phyloP scores from a whole-genome alignment of 176 grass and related monocot species.

The Tuctoria greenei region DNA sequence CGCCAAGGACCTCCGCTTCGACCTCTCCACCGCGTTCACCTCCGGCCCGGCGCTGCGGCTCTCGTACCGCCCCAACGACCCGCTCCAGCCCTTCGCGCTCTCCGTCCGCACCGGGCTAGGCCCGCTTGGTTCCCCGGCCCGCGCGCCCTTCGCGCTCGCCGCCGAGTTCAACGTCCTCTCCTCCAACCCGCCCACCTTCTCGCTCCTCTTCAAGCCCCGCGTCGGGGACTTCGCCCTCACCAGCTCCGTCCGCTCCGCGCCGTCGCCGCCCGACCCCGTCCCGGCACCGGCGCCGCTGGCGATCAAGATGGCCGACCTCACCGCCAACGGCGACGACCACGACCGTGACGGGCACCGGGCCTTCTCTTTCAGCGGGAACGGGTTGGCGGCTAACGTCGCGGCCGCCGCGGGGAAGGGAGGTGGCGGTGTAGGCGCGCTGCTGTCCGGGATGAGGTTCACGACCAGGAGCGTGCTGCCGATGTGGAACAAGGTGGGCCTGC shows the following conservation, averaged over 20 bases:
- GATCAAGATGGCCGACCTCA: slow-evolving; percentile 46
- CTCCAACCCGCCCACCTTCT: slow-evolving; percentile 55
- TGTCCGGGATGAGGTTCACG: slow-evolving; percentile 64
- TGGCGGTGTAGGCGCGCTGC: slow-evolving; percentile 39
- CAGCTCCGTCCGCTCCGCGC: slow-evolving; percentile 56
- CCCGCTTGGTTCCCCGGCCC: slow-evolving; percentile 52
- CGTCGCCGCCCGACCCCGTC: slow-evolving; percentile 9
- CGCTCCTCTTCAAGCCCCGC: slow-evolving; percentile 74
- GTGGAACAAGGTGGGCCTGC: slow-evolving; percentile 56
- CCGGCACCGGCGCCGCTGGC: slow-evolving; percentile 22
- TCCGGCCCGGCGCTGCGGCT: slow-evolving; percentile 63
- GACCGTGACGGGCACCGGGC: slow-evolving; percentile 24
- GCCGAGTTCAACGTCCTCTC: slow-evolving; percentile 79
- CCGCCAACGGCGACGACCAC: slow-evolving; percentile 34
- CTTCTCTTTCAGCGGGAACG: slow-evolving; percentile 40
- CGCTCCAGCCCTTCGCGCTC: slow-evolving; percentile 65
- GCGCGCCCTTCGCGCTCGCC: slow-evolving; percentile 59
- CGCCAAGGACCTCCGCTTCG: slow-evolving; percentile 69
- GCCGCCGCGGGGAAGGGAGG: slow-evolving; percentile 35
- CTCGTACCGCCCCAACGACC: slow-evolving; percentile 80
- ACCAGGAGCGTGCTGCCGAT: slow-evolving; percentile 67
- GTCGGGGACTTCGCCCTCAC: slow-evolving; percentile 76
- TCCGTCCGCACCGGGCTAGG: slow-evolving; percentile 75
- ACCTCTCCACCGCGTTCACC: slow-evolving; percentile 73
- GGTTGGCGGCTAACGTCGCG: slow-evolving; percentile 50